Percentiles rank a stretch among this genome's conserved stretches.
Conservation (phyloP, 768 basidiomycete species). For the Hemileccinum rubropunctum region DNA sequence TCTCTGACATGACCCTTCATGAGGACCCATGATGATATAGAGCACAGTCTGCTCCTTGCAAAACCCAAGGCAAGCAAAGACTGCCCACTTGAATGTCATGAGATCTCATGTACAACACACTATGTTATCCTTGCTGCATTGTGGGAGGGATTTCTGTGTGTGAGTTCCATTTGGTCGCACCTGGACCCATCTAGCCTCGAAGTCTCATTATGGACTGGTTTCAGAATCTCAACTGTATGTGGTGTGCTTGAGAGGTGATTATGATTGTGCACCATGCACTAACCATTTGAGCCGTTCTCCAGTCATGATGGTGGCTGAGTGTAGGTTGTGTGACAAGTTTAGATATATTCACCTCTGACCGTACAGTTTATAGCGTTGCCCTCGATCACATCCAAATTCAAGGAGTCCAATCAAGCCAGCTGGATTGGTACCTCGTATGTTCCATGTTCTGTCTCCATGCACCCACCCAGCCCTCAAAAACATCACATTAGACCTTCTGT, state of each 20-base stretch:
- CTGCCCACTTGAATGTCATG: conserved; percentile 46
- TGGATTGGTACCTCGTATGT: conserved; percentile 28
- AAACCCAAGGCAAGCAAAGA: not conserved
- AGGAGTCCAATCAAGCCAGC: no score
- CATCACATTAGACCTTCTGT: conserved; percentile 42
- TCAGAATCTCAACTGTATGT: conserved; percentile 16
- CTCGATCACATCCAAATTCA: no score
- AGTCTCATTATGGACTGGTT: not conserved
- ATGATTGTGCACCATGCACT: not conserved
- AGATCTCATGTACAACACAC: conserved; percentile 55
- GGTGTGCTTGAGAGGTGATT: not conserved
- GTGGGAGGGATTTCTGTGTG: conserved; percentile 69
- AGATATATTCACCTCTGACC: not conserved
- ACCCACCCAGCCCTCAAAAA: not conserved
- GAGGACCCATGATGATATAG: conserved; percentile 7
- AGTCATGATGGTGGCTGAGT: conserved; percentile 26
- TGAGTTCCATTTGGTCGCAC: conserved; percentile 34
- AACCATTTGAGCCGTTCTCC: not conserved
- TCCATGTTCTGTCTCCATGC: not conserved
- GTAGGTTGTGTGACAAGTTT: not conserved
- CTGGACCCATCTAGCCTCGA: not conserved
- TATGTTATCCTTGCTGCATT: conserved; percentile 65
- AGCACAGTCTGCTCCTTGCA: conserved; percentile 28
- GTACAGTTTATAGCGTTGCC: conserved; percentile 8
- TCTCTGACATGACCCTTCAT: not conserved